phyloP scores from a whole-genome alignment of 768 basidiomycete species.

The Termitomyces bulborhizus region DNA sequence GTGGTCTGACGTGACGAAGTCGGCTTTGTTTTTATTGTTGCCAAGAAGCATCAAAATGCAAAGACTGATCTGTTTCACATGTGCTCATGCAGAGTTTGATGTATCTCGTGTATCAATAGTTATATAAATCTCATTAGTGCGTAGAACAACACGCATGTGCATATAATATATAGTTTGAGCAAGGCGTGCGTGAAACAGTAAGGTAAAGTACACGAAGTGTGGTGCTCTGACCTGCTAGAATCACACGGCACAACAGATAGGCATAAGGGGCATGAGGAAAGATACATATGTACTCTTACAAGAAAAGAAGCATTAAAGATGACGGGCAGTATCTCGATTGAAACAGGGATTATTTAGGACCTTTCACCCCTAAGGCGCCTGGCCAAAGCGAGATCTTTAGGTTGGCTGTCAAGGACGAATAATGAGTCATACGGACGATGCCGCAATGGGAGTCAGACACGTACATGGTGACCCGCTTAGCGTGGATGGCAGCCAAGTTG shows the following conservation, averaged over 20 bases:
- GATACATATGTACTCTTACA: constrained; percentile 3
- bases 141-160: not conserved
- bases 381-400: constrained; percentile 85
- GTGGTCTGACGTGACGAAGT: no score
- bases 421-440: constrained; percentile 14
- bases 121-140: not conserved
- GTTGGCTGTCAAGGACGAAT: constrained; percentile 44
- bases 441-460: constrained; percentile 15
- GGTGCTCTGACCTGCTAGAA: constrained; percentile 12
- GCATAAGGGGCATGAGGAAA: not conserved
- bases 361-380: constrained; percentile 84
- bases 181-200: constrained; percentile 7
- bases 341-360: constrained; percentile 38
- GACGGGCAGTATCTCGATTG: not conserved
- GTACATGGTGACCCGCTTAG: constrained; percentile 72
- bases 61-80: no score
- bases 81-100: no score
- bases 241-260: constrained; percentile 13
- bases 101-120: no score
- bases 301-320: not conserved
- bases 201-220: constrained; percentile 12
- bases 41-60: no score
- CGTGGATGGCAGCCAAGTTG: constrained; percentile 88
- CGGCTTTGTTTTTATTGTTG: no score
- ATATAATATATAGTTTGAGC: constrained; percentile 5